Percentiles rank a stretch among this genome's conserved stretches.
Conservation (phyloP, 345 rosid genomes). For the Sapria himalayana region DNA sequence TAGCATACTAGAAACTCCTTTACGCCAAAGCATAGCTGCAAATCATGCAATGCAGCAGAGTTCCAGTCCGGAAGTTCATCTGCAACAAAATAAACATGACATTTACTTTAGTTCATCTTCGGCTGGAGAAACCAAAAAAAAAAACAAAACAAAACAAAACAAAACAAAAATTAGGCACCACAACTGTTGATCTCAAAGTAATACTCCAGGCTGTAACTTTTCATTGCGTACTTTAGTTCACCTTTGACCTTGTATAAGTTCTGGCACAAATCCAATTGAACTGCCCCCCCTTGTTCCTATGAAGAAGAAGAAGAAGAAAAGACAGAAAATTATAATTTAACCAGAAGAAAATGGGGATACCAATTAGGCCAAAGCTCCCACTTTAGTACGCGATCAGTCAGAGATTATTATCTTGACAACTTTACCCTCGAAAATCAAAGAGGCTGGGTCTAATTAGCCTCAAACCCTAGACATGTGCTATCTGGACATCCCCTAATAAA, state of each 20-base stretch:
- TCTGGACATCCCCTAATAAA: no score
- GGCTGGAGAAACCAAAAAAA: slow-evolving; percentile 12
- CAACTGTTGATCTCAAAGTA: slow-evolving; percentile 27
- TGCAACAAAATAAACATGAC: slow-evolving; percentile 26
- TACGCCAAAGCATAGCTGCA: slow-evolving; percentile 90
- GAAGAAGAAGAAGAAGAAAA: no score
- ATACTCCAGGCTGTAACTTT: slow-evolving; percentile 79
- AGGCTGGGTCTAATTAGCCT: no score
- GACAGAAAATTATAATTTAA: no score
- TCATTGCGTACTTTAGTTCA: slow-evolving; percentile 43
- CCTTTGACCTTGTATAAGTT: slow-evolving; percentile 41
- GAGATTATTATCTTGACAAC: no score
- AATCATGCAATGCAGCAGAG: slow-evolving; percentile 45
- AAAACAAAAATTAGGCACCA: slow-evolving; percentile 21
- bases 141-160: slow-evolving; percentile 4
- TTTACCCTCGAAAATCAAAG: no score
- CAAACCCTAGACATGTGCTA: no score
- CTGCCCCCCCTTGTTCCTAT: no score
- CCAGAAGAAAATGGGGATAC: no score
- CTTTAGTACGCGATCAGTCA: no score
- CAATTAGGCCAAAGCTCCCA: no score
- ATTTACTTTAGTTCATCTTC: no score
- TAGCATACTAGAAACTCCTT: slow-evolving; percentile 64
- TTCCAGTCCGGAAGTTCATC: slow-evolving; percentile 45
- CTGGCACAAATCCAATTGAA: slow-evolving; percentile 27